Evolutionary conservation across 768 basidiomycete genomes (phyloP).

Genomic region (Kwoniella heveanensis): DNA sequence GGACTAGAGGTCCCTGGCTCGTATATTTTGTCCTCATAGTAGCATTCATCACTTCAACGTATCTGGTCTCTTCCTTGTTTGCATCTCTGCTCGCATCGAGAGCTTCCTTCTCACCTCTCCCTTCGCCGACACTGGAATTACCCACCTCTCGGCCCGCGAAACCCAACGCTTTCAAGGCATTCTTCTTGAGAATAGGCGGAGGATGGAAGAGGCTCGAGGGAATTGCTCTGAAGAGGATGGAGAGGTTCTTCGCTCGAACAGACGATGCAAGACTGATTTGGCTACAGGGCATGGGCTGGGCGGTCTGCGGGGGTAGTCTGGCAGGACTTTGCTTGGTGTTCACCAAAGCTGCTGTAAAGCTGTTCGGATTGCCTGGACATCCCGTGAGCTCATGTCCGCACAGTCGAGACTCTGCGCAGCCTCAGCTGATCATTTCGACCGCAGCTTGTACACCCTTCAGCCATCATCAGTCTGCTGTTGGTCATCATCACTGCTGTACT

Average conservation of each 20-base stretch:
- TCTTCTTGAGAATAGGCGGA: constrained; percentile 35
- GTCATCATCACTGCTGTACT: constrained; percentile 73
- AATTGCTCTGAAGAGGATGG: constrained; percentile 61
- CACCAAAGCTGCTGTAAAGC: constrained; percentile 63
- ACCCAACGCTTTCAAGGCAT: constrained; percentile 24
- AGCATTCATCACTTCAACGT: constrained; percentile 66
- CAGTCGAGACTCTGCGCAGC: constrained; percentile 56
- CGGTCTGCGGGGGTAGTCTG: constrained; percentile 85
- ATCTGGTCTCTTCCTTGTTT: constrained; percentile 71
- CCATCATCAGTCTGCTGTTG: constrained; percentile 69
- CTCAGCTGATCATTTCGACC: not conserved
- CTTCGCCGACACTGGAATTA: constrained; percentile 55
- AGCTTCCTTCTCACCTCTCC: constrained; percentile 67
- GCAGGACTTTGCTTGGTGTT: constrained; percentile 89
- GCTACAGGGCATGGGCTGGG: constrained; percentile 92
- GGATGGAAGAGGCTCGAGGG: constrained; percentile 61
- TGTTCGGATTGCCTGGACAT: constrained; percentile 39
- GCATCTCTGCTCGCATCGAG: constrained; percentile 73
- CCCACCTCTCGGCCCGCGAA: constrained; percentile 20
- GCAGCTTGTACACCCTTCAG: constrained; percentile 72
- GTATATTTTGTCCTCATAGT: constrained; percentile 81
- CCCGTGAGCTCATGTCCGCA: constrained; percentile 31
- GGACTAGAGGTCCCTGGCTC: constrained; percentile 88
- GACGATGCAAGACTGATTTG: constrained; percentile 85
- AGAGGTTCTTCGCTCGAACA: constrained; percentile 73